A percentile compares a stretch with the other conserved stretches of the same genome.
These are phyloP conservation scores for Alternaria sp. DNA, from an alignment of 2,329 filamentous ascomycete genomes.

Conservation along the genomic window DNA sequence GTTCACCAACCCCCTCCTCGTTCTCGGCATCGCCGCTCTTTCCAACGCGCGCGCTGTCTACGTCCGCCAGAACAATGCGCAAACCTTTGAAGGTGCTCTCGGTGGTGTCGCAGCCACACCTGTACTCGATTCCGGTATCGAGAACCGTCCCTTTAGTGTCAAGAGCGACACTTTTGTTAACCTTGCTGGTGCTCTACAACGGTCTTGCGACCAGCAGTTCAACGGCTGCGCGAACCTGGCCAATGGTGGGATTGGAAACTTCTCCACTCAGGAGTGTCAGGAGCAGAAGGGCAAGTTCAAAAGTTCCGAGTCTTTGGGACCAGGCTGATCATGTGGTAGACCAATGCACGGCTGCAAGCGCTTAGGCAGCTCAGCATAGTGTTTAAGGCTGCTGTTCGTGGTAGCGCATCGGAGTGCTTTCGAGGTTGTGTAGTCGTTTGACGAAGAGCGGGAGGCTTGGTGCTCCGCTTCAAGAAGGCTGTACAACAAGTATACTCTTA, in stretches of 20 bases:
- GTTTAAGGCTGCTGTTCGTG: not conserved
- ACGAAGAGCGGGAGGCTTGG: not conserved
- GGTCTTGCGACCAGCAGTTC: slow-evolving; percentile 70
- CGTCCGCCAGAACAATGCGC: slow-evolving; percentile 39
- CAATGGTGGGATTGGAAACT: slow-evolving; percentile 59
- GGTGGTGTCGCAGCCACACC: slow-evolving; percentile 65
- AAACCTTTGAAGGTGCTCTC: slow-evolving; percentile 58
- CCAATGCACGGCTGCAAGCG: slow-evolving; percentile 10
- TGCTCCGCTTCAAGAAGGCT: slow-evolving; percentile 1
- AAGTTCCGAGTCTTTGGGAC: not conserved
- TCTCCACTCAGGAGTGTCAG: slow-evolving; percentile 63
- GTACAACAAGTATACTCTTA: not conserved
- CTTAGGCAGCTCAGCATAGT: not conserved
- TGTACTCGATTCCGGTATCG: slow-evolving; percentile 57
- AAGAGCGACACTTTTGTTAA: slow-evolving; percentile 60
- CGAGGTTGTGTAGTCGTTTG: not conserved
- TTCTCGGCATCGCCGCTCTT: slow-evolving; percentile 30
- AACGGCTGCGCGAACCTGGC: slow-evolving; percentile 67
- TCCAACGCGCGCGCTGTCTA: slow-evolving; percentile 33
- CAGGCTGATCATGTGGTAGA: slow-evolving; percentile 4
- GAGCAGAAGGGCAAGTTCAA: slow-evolving; percentile 58
- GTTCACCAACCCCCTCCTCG: slow-evolving; percentile 29
- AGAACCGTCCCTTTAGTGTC: slow-evolving; percentile 54
- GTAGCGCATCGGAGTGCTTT: not conserved
- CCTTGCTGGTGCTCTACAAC: slow-evolving; percentile 63